A percentile compares a stretch with the other conserved stretches of the same genome.
These are phyloP conservation scores for Camelina sativa DNA, from an alignment of 345 rosid species.

Conservation along the genomic window DNA sequence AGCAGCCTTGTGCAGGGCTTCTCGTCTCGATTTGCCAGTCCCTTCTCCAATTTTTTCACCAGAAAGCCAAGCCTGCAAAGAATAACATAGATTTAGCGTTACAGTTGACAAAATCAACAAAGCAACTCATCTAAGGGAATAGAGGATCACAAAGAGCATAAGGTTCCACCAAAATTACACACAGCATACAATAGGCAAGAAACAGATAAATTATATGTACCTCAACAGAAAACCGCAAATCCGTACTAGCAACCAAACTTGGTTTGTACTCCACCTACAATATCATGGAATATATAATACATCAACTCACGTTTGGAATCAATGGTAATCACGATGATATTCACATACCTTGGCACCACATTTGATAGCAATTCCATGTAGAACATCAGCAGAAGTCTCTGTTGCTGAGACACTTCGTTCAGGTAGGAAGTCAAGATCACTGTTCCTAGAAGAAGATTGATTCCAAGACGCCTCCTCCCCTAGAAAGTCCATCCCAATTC, in stretches of 20 bases:
- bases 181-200: constrained; percentile 9
- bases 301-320: constrained; percentile 7
- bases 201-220: constrained; percentile 45
- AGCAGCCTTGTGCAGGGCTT: constrained; percentile 81
- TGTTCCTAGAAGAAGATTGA: constrained; percentile 65
- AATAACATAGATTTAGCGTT: constrained; percentile 17
- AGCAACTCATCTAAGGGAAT: constrained; percentile 9
- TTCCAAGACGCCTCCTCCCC: constrained; percentile 65
- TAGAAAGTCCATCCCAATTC: constrained; percentile 44
- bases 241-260: constrained; percentile 65
- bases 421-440: constrained; percentile 67
- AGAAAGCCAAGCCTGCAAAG: constrained; percentile 78
- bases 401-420: constrained; percentile 59
- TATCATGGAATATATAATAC: constrained; percentile 32
- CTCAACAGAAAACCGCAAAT: constrained; percentile 85
- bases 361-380: constrained; percentile 80
- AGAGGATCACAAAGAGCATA: constrained; percentile 26
- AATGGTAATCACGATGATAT: constrained; percentile 9
- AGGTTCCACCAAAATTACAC: constrained; percentile 12
- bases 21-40: constrained; percentile 82
- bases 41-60: constrained; percentile 88
- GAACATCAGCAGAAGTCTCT: constrained; percentile 62
- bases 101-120: constrained; percentile 2
- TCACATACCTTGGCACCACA: constrained; percentile 83
- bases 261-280: constrained; percentile 82